Evolutionary conservation across 345 rosid genomes (phyloP), one percentile per base, ranked within the genome.

Genomic region (Gossypium thurberi): DNA sequence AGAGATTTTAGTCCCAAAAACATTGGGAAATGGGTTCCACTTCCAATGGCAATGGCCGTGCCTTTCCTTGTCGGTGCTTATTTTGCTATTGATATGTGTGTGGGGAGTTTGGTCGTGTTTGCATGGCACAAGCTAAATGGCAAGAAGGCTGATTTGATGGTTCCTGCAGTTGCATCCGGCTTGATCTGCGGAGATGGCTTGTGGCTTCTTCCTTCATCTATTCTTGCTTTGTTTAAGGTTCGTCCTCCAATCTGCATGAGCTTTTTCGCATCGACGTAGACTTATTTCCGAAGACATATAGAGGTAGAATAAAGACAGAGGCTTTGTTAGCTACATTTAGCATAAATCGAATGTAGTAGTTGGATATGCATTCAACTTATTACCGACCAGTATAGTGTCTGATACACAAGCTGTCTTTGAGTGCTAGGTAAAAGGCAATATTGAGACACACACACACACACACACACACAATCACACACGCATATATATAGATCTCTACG

Each of bases 41-140:
- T 95, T 4, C 99, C 96, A 6, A 95, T 95, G 96, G 99, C 94
- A 1, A 95, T 95, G 97, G 99, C 98, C 0, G 94, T 91, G 40
- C 99, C 98, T 17, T 92, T 95, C 85, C 84, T 93, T 10, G 97
- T 95, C 0, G 96, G 99, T 11, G 97, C 93, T 3, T 88, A 92
- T 26, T 94, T 94, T 28, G 93, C 98, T 0, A 84, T 92, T 9
- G 99, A 95, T 40, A 92, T 94, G 96, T 88, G 96, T 58, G 63
- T 90, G 10, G 93, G 93, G 55, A 88, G 93, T 62, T 52, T 88
- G 58, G 74, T 88, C 42, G 93, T 90, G 57, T 85, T 84, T 20
- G 59, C 48, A 33, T 88, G 96, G 96, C 72, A 83, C 74, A 90
- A 82, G 75, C 65, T 90, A 67, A 83, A 87, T 75, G 61, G 63